These are phyloP conservation scores for Phanerochaete carnosa DNA, from an alignment of 768 basidiomycete genomes.

Conservation along the genomic window DNA sequence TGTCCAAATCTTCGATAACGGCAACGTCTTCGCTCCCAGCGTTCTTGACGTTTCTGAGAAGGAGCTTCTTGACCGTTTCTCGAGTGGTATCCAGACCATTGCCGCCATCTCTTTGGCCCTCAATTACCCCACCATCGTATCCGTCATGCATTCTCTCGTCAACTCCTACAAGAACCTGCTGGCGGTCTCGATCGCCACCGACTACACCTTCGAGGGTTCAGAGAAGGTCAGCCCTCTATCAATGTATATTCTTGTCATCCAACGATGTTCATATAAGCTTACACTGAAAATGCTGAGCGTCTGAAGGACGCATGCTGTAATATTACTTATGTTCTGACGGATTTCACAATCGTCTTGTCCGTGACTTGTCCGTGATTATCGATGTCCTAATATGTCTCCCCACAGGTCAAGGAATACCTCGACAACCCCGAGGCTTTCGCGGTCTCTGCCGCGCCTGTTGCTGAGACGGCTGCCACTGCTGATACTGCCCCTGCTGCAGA, in stretches of 20 bases:
- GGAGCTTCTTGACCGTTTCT: slow-evolving; percentile 88
- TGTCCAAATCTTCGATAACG: slow-evolving; percentile 92
- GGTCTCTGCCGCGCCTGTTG: slow-evolving; percentile 65
- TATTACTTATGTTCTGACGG: slow-evolving; percentile 26
- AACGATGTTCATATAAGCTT: slow-evolving; percentile 32
- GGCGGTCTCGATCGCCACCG: slow-evolving; percentile 83
- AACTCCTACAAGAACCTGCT: slow-evolving; percentile 99
- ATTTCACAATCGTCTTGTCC: slow-evolving; percentile 2
- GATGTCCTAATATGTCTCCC: slow-evolving; percentile 23
- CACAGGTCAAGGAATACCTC: slow-evolving; percentile 90
- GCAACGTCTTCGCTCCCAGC: slow-evolving; percentile 84
- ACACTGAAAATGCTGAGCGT: slow-evolving; percentile 90
- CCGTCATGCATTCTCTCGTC: slow-evolving; percentile 91
- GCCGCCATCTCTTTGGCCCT: slow-evolving; percentile 95
- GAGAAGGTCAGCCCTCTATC: slow-evolving; percentile 67
- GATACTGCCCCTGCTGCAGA: slow-evolving; percentile 55
- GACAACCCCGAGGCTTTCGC: slow-evolving; percentile 99
- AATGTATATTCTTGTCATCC: slow-evolving; percentile 20
- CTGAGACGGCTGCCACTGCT: slow-evolving; percentile 46
- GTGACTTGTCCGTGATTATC: slow-evolving; percentile 13
- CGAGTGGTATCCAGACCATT: slow-evolving; percentile 91
- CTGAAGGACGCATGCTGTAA: slow-evolving; percentile 37
- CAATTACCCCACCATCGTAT: slow-evolving; percentile 94
- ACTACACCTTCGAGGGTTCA: slow-evolving; percentile 91
- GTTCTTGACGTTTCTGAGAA: slow-evolving; percentile 94